Evolutionary conservation across 2,329 filamentous ascomycete genomes (phyloP).

Genomic region (Calonectria crousiana): DNA sequence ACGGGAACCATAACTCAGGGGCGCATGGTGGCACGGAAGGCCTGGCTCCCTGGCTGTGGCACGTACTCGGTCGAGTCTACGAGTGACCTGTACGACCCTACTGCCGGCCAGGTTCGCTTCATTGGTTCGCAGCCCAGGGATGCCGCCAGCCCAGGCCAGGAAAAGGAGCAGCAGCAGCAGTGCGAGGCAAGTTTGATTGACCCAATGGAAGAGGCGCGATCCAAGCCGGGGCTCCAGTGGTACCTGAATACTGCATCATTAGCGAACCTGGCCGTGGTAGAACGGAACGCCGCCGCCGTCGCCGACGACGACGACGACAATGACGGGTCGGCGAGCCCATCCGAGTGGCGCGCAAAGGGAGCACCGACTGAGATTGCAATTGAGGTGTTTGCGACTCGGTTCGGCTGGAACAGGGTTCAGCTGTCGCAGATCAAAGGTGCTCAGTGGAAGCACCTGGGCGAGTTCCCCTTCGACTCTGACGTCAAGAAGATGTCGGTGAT

Average conservation of each 20-base stretch:
- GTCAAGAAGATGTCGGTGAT: slow-evolving; percentile 84
- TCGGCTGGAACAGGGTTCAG: slow-evolving; percentile 69
- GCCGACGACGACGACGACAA: neutral
- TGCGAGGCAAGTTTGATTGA: neutral
- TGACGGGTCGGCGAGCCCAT: slow-evolving; percentile 59
- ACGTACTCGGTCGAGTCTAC: slow-evolving; percentile 49
- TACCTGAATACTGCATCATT: slow-evolving; percentile 74
- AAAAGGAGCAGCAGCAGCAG: slow-evolving; percentile 29
- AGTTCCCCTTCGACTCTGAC: slow-evolving; percentile 80
- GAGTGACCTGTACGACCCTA: slow-evolving; percentile 47
- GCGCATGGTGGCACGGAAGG: slow-evolving; percentile 45
- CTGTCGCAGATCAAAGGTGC: slow-evolving; percentile 62
- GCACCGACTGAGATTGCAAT: slow-evolving; percentile 78
- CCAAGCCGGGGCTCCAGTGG: slow-evolving; percentile 61
- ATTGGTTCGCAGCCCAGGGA: slow-evolving; percentile 32
- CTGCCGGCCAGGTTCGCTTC: slow-evolving; percentile 38
- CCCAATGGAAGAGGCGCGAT: slow-evolving; percentile 47
- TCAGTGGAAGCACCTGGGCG: slow-evolving; percentile 69
- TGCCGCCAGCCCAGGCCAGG: neutral
- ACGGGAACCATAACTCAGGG: slow-evolving; percentile 51
- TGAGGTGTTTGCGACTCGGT: slow-evolving; percentile 78
- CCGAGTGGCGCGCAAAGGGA: slow-evolving; percentile 72
- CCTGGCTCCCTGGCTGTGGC: slow-evolving; percentile 46
- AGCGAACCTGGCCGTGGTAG: slow-evolving; percentile 73
- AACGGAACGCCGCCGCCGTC: neutral